Base-by-base conservation (phyloP, 495 filamentous ascomycete genomes). In the Talaromyces proteolyticus region DNA sequence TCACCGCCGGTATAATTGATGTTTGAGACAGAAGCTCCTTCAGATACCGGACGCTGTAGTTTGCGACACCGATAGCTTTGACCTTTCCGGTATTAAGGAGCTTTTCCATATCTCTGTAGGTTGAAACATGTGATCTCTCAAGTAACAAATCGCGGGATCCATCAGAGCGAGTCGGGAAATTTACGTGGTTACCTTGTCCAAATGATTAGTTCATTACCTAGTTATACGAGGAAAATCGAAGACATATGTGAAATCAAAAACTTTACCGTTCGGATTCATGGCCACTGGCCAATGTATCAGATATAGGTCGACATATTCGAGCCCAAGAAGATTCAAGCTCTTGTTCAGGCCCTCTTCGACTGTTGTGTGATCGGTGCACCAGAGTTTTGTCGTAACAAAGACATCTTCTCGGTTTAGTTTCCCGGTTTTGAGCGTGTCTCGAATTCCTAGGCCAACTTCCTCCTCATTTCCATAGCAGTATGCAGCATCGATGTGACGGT, bases 261-360 rank as follows among this genome's bases (percentile, higher is more conserved):
- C 56, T 56, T 50, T 50, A 81, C 82, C 78, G 39, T 84, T 72
- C 12, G 84, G 84, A 64, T 90, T 91, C 85, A 94, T 88, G 49
- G 87, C 80, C 42, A 89, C 67, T 2, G 88, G 87, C 88, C 88
- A 91, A 66, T 94, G 88, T 61, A 81, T 73, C 54, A 94, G 70
- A 58, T 85, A 91, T 47, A 94, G 66, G 63, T 94, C 90, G 7
- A 94, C 75, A 66, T 94, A 93, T 48, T 88, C 82, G 48, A 91
- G 63, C 21, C 84, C 82, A 41, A 94, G 64, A 44, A 75, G 75
- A 66, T 81, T 79, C 60, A 95, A 70, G 53, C 81, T 86, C 67
- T 81, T 76, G 52, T 91, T 78, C 17, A 94, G 66, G 3, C 75
- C 81, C 44, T 82, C 68, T 64, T 86, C 81, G 11, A 83, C 81